A percentile compares a stretch with the other conserved stretches of the same genome.
phyloP scores from a whole-genome alignment of 192 early-diverging fungal genomes.

The Chytriomyces confervae region DNA sequence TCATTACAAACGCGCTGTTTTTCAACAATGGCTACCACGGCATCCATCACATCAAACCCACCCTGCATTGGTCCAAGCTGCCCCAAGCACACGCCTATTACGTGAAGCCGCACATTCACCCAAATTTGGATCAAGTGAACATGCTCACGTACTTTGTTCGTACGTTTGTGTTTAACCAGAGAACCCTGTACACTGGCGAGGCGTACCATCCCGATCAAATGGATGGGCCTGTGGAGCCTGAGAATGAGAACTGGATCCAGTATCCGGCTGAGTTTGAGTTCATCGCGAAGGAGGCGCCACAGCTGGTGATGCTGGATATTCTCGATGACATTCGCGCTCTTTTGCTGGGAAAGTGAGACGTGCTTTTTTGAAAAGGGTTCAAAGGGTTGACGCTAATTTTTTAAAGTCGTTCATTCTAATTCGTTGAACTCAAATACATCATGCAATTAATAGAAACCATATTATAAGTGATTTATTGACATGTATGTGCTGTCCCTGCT shows the following conservation, averaged over 20 bases:
- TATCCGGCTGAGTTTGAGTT: background rate
- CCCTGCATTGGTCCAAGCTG: conserved; percentile 5
- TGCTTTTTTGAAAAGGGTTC: too few species aligned
- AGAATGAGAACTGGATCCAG: background rate
- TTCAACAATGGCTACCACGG: conserved; percentile 4
- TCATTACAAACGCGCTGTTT: background rate
- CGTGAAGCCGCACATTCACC: conserved; percentile 9
- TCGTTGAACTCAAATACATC: too few species aligned
- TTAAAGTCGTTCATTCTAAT: too few species aligned
- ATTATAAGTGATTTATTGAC: too few species aligned
- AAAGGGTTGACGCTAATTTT: too few species aligned
- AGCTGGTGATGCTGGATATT: conserved; percentile 6
- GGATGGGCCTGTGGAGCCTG: background rate
- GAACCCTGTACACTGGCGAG: background rate
- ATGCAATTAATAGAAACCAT: too few species aligned
- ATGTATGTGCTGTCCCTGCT: too few species aligned
- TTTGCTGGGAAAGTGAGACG: background rate
- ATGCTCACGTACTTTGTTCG: background rate
- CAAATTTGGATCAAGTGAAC: conserved; percentile 8
- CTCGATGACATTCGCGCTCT: background rate
- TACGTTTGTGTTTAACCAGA: background rate
- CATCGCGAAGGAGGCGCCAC: background rate
- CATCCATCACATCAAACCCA: conserved; percentile 13
- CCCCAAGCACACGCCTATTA: background rate
- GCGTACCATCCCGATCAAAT: background rate